Percentiles rank a stretch among this genome's conserved stretches.
phyloP scores from a whole-genome alignment of 164 flowering plant genomes.

The Vitis riparia region DNA sequence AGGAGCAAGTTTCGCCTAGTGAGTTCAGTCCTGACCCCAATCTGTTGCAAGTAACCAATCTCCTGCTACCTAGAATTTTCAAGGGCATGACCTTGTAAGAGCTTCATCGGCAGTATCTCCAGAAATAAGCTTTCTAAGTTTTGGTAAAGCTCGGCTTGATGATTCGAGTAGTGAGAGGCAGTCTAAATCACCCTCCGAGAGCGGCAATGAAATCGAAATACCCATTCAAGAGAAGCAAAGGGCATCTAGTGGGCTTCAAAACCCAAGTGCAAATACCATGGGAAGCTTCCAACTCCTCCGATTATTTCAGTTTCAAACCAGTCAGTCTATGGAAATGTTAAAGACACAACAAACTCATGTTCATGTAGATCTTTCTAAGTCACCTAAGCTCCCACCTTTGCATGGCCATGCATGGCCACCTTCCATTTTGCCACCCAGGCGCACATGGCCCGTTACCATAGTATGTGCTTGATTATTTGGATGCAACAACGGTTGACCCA shows the following conservation, averaged over 20 bases:
- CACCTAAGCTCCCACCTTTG: too few relatives aligned
- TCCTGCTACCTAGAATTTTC: too few relatives aligned
- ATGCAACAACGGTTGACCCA: too few relatives aligned
- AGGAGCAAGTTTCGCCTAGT: constrained; percentile 46
- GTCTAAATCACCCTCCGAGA: constrained; percentile 7
- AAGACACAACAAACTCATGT: constrained; percentile 15
- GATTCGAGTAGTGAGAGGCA: background rate
- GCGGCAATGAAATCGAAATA: background rate
- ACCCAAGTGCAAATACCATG: constrained; percentile 13
- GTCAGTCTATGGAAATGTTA: constrained; percentile 14
- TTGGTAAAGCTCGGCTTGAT: constrained; percentile 12
- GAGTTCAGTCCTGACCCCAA: constrained; percentile 71
- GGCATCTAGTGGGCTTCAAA: constrained; percentile 18
- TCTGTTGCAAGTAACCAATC: too few relatives aligned
- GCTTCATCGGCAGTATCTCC: background rate
- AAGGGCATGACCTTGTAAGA: too few relatives aligned
- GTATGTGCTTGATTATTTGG: too few relatives aligned
- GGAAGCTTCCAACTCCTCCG: constrained; percentile 9
- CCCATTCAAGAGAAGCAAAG: constrained; percentile 12
- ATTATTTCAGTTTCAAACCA: constrained; percentile 13
- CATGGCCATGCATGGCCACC: too few relatives aligned
- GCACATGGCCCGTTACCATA: too few relatives aligned
- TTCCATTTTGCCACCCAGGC: too few relatives aligned
- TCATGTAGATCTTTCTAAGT: too few relatives aligned
- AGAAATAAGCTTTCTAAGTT: constrained; percentile 9